Evolutionary conservation across 1,284 basidiomycete species (phyloP).

Genomic region (Acaromyces ingoldii): DNA sequence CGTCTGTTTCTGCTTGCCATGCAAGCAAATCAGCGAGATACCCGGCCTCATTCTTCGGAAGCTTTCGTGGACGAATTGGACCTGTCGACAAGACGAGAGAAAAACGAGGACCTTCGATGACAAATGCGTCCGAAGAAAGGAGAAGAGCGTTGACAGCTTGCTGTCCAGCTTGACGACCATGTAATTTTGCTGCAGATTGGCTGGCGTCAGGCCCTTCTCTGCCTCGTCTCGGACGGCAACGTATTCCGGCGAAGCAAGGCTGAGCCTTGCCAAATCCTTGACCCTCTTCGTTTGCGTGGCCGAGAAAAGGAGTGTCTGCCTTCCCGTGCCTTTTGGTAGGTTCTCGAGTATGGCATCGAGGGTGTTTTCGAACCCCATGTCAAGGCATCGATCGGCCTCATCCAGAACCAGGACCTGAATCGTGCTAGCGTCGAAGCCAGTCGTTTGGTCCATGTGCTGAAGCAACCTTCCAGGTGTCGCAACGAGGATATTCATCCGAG

Average conservation of each 20-base stretch:
- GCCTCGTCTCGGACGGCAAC: slow-evolving; percentile 57
- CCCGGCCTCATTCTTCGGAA: slow-evolving; percentile 94
- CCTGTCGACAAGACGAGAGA: slow-evolving; percentile 88
- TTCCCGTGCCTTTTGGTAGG: slow-evolving; percentile 53
- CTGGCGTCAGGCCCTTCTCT: slow-evolving; percentile 56
- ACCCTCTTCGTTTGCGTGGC: slow-evolving; percentile 93
- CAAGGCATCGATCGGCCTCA: slow-evolving; percentile 92
- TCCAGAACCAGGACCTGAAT: slow-evolving; percentile 92
- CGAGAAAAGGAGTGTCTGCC: slow-evolving; percentile 89
- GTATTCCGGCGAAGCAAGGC: slow-evolving; percentile 74
- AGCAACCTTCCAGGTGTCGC: slow-evolving; percentile 90
- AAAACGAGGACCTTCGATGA: slow-evolving; percentile 91
- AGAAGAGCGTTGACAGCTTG: slow-evolving; percentile 88
- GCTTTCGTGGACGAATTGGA: slow-evolving; percentile 81
- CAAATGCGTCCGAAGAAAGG: slow-evolving; percentile 89
- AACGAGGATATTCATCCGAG: slow-evolving; percentile 93
- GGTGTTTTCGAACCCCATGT: slow-evolving; percentile 89
- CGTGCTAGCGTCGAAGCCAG: slow-evolving; percentile 85
- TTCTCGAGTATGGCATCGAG: slow-evolving; percentile 85
- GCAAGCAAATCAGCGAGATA: slow-evolving; percentile 79
- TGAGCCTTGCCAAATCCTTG: slow-evolving; percentile 80
- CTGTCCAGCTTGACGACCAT: slow-evolving; percentile 74
- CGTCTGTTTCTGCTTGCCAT: slow-evolving; percentile 95
- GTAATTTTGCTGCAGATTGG: slow-evolving; percentile 84
- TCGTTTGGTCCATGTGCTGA: slow-evolving; percentile 97